phyloP scores from a whole-genome alignment of 768 basidiomycete genomes.

The Lactarius akahatsu region DNA sequence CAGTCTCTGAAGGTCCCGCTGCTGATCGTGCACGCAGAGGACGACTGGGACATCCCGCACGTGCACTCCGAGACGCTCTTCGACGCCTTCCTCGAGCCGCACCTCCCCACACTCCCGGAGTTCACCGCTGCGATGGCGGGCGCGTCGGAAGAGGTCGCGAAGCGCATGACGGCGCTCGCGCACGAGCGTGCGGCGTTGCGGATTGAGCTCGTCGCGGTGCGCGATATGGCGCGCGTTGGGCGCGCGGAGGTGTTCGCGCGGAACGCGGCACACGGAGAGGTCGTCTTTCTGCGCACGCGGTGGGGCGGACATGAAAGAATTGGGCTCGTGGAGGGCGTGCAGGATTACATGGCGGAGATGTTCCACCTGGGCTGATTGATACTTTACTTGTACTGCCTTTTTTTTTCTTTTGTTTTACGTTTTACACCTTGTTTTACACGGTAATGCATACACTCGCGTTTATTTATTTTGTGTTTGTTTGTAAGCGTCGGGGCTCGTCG shows the following conservation, averaged over 20 bases:
- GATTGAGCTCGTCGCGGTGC: constrained; percentile 46
- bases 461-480: constrained; percentile 1
- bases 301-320: constrained; percentile 61
- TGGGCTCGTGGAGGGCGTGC: constrained; percentile 63
- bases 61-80: constrained; percentile 69
- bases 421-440: too few relatives aligned
- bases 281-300: constrained; percentile 56
- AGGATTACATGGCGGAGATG: constrained; percentile 48
- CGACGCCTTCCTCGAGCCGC: constrained; percentile 60
- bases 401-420: not conserved
- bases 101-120: constrained; percentile 46
- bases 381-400: not conserved
- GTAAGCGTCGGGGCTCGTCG: not conserved
- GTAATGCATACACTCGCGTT: not conserved
- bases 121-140: constrained; percentile 36
- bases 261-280: constrained; percentile 40
- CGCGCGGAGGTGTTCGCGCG: constrained; percentile 53
- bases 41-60: constrained; percentile 74
- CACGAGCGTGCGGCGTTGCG: constrained; percentile 43
- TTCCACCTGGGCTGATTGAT: constrained; percentile 30
- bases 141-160: constrained; percentile 45
- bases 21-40: constrained; percentile 68
- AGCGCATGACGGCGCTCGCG: constrained; percentile 41
- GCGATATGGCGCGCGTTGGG: constrained; percentile 49
- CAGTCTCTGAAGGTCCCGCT: constrained; percentile 68